These are phyloP conservation scores for Xylaria sp. DNA, from an alignment of 495 filamentous ascomycete genomes.

Conservation along the genomic window DNA sequence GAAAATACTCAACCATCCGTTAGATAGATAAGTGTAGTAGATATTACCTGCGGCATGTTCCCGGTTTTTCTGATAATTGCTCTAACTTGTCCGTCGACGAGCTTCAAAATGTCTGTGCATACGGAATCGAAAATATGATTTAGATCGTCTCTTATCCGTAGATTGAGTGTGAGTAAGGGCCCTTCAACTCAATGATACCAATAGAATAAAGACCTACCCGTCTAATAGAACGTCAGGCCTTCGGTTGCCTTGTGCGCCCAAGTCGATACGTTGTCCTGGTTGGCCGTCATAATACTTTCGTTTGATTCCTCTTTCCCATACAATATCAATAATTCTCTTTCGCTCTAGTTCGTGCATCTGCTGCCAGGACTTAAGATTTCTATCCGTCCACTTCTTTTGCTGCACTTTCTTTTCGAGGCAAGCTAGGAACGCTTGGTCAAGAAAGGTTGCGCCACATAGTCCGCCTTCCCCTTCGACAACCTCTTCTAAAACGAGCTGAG, in stretches of 20 bases:
- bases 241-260: background rate
- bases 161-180: background rate
- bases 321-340: slow-evolving; percentile 9
- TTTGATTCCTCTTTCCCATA: slow-evolving; percentile 22
- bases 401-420: background rate
- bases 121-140: slow-evolving; percentile 15
- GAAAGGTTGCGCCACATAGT: slow-evolving; percentile 19
- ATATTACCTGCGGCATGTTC: background rate
- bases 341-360: slow-evolving; percentile 4
- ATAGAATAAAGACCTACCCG: background rate
- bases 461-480: slow-evolving; percentile 10
- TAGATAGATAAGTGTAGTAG: background rate
- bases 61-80: background rate
- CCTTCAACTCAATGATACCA: background rate
- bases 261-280: background rate
- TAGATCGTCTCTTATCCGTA: background rate
- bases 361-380: background rate
- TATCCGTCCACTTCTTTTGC: background rate
- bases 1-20: background rate
- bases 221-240: background rate
- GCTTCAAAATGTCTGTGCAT: background rate
- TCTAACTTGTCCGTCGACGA: background rate
- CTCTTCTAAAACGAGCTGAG: slow-evolving; percentile 10
- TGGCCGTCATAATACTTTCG: slow-evolving; percentile 7
- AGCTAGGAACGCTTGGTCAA: background rate